A percentile compares a stretch with the other conserved stretches of the same genome.
Evolutionary conservation across 768 basidiomycete species (phyloP).

Genomic region (Hypsizygus marmoreus): DNA sequence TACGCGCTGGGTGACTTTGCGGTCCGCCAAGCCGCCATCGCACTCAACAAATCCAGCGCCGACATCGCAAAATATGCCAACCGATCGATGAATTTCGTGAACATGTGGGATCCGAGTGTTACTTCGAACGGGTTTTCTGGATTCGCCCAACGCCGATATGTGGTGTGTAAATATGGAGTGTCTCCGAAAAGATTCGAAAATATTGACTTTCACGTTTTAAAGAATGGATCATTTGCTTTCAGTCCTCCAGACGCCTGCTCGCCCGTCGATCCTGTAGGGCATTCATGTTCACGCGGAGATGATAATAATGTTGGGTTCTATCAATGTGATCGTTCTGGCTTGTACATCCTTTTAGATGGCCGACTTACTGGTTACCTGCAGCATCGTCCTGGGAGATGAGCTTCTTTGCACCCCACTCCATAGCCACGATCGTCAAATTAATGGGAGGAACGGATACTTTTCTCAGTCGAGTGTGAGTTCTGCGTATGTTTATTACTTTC

Average conservation of each 20-base stretch:
- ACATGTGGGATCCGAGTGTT: conserved; percentile 49
- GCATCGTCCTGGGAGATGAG: conserved; percentile 58
- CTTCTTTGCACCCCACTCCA: conserved; percentile 54
- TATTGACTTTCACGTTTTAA: background rate
- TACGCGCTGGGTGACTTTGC: conserved; percentile 55
- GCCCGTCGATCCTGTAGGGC: conserved; percentile 45
- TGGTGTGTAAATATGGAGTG: conserved; percentile 27
- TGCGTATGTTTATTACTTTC: background rate
- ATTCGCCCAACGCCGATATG: conserved; percentile 45
- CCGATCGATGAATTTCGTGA: conserved; percentile 53
- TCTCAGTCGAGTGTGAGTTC: conserved; percentile 39
- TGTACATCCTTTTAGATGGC: background rate
- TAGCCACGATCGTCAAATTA: conserved; percentile 44
- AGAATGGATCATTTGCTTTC: conserved; percentile 55
- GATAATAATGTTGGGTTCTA: conserved; percentile 56
- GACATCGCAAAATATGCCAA: conserved; percentile 48
- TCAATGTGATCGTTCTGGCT: conserved; percentile 36
- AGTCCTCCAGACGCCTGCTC: conserved; percentile 52
- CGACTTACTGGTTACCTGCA: conserved; percentile 12
- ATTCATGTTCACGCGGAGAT: conserved; percentile 50
- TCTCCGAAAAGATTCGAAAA: background rate
- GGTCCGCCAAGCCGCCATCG: conserved; percentile 50
- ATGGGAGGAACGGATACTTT: conserved; percentile 50
- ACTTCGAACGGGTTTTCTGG: conserved; percentile 49
- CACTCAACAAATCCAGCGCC: conserved; percentile 36